Percentiles rank a stretch among this genome's conserved stretches.
These are phyloP conservation scores for Cercospora sojina DNA, from an alignment of 2,329 filamentous ascomycete species.

Conservation along the genomic window DNA sequence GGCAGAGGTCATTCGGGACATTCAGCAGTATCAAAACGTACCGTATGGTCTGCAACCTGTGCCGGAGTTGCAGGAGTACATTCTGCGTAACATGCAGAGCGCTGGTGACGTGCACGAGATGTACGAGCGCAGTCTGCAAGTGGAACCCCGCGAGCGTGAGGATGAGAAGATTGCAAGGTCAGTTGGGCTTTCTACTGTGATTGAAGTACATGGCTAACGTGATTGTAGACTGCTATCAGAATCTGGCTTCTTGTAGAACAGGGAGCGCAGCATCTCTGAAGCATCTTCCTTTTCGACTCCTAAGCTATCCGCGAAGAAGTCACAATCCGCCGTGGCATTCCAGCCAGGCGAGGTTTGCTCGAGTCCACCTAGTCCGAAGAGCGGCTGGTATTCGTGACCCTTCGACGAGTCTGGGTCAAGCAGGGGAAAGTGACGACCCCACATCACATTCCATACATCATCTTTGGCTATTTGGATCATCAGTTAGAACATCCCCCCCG, in stretches of 20 bases:
- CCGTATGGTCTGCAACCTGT: constrained; percentile 91
- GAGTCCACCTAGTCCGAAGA: constrained; percentile 13
- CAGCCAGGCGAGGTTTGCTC: constrained; percentile 9
- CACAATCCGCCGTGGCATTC: neutral
- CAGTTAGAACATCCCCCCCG: constrained; percentile 1
- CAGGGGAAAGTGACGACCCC: neutral
- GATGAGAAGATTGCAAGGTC: constrained; percentile 99
- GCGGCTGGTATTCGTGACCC: constrained; percentile 15
- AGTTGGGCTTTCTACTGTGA: constrained; percentile 21
- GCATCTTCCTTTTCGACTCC: constrained; percentile 18
- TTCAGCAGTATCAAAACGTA: constrained; percentile 97
- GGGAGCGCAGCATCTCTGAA: constrained; percentile 21
- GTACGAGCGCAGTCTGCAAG: constrained; percentile 93
- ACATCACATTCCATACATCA: neutral
- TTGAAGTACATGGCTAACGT: constrained; percentile 16
- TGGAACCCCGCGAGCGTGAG: constrained; percentile 93
- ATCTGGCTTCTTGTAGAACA: constrained; percentile 53
- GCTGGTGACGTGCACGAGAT: constrained; percentile 97
- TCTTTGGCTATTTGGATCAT: constrained; percentile 5
- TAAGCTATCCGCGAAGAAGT: constrained; percentile 17
- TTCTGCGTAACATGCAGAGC: constrained; percentile 91
- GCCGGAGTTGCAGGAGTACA: constrained; percentile 91
- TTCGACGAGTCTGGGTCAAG: neutral
- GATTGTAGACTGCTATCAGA: constrained; percentile 52
- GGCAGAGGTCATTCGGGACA: constrained; percentile 95